phyloP scores from a whole-genome alignment of 2,329 filamentous ascomycete genomes.

The Curvularia lunata region DNA sequence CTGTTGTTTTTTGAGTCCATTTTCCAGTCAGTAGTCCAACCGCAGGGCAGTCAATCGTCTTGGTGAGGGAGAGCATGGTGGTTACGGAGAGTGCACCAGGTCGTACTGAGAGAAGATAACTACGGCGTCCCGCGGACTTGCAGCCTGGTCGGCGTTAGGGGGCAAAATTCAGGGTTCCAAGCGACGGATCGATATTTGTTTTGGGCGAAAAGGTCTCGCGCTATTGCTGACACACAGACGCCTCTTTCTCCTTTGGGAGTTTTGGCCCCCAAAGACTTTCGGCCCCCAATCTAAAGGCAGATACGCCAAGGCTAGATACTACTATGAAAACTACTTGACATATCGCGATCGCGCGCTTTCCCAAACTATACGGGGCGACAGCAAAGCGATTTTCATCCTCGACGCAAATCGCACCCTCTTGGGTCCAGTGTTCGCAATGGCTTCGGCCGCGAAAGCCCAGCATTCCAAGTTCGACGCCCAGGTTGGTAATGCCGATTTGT shows the following conservation, averaged over 20 bases:
- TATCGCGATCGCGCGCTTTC: too few species aligned
- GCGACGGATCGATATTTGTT: background rate
- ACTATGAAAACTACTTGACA: background rate
- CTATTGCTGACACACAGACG: constrained; percentile 2
- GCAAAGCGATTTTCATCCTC: background rate
- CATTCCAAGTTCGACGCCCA: constrained; percentile 27
- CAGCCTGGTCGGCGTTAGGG: background rate
- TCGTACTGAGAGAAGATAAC: background rate
- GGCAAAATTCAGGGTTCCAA: background rate
- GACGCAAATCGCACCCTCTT: background rate
- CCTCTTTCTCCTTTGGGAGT: constrained; percentile 7
- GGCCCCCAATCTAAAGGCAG: constrained; percentile 3
- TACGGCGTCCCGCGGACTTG: background rate
- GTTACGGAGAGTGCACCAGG: background rate
- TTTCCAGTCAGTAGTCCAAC: background rate
- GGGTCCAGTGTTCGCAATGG: constrained; percentile 14
- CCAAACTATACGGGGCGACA: background rate
- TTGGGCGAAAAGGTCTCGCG: background rate
- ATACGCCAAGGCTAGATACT: background rate
- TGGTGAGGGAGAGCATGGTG: background rate
- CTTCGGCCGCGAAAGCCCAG: constrained; percentile 19
- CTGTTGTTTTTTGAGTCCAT: background rate
- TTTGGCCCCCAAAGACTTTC: constrained; percentile 16
- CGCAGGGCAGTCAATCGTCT: background rate
- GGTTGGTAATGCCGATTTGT: constrained; percentile 9